Evolutionary conservation across 495 filamentous ascomycete genomes (phyloP), one percentile per base, ranked within the genome.

Genomic region (Daldinia childiae): DNA sequence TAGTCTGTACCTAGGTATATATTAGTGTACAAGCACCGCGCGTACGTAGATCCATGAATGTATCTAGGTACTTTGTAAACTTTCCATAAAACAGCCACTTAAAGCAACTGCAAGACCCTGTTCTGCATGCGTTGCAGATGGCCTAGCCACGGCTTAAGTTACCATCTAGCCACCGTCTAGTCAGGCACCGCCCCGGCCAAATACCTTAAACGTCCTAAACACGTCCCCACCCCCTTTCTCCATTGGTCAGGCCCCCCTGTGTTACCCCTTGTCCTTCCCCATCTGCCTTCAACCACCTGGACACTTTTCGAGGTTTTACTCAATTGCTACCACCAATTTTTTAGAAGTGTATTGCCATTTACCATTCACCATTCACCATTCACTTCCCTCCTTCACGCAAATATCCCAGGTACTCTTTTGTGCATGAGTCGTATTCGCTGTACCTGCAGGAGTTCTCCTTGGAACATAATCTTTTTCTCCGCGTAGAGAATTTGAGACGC

Each of bases 361-460:
- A 6, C 14, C 30, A 57, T 19, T 19, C 17, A 21, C 43, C 17
- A 54, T 50, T 24, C n/a, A 14, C 14, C 29, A 57, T 9, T 19
- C 41, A 21, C 43, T 48, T 17, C 43, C 43, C 21, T 6, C 21
- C 17, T 48, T 48, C 43, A 24, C 43, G 9, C 17, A 19, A 14
- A 48, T 24, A 14, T 36, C 34, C 34, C 34, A 36, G 34, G 34
- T 36, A 48, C 17, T 48, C 30, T 43, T 21, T 34, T 41, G 17
- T 58, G 56, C 27, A 24, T 29, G 14, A 19, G 39, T 17, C n/a
- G 39, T 41, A 41, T 41, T 17, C 36, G 24, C 38, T 51, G 54
- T 67, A 66, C 58, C 62, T 73, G 62, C 66, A 69, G 62, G 58
- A 73, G 62, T 73, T 52, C 57, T 73, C 65, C 62, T 62, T 65